Conservation (phyloP, 371 early-diverging fungal genomes). For the Zychaea mexicana region DNA sequence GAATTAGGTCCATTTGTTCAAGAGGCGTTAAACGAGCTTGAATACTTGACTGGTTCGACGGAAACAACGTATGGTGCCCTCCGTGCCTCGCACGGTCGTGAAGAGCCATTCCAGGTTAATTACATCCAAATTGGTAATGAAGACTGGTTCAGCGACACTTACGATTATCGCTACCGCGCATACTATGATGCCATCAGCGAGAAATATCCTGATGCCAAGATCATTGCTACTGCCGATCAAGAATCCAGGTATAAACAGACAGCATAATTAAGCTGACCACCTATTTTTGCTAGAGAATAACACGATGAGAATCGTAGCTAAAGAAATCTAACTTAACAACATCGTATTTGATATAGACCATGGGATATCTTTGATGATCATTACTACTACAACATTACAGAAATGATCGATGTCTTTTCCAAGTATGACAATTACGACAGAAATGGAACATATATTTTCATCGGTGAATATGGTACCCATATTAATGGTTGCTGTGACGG, state of each 20-base stretch:
- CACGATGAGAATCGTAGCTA: no score
- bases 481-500: constrained; percentile 20
- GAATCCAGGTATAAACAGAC: not conserved
- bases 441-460: constrained; percentile 14
- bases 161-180: constrained; percentile 24
- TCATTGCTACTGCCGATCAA: constrained; percentile 21
- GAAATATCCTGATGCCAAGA: constrained; percentile 15
- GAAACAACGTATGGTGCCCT: constrained; percentile 22
- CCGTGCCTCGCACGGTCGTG: constrained; percentile 22
- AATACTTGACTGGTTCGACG: constrained; percentile 26
- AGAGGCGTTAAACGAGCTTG: constrained; percentile 26
- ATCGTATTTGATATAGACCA: no score
- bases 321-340: no score
- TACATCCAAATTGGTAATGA: constrained; percentile 30
- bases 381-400: constrained; percentile 13
- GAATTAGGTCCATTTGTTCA: constrained; percentile 27
- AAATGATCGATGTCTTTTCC: constrained; percentile 15
- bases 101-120: constrained; percentile 21
- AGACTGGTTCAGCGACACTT: constrained; percentile 23
- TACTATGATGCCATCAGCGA: constrained; percentile 26
- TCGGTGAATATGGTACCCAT: no score
- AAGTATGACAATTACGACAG: constrained; percentile 11
- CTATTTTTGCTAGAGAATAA: no score
- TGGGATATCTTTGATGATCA: constrained; percentile 25
- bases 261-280: no score